Conservation (phyloP, 2,329 filamentous ascomycete genomes). For the Cryphonectria parasitica region DNA sequence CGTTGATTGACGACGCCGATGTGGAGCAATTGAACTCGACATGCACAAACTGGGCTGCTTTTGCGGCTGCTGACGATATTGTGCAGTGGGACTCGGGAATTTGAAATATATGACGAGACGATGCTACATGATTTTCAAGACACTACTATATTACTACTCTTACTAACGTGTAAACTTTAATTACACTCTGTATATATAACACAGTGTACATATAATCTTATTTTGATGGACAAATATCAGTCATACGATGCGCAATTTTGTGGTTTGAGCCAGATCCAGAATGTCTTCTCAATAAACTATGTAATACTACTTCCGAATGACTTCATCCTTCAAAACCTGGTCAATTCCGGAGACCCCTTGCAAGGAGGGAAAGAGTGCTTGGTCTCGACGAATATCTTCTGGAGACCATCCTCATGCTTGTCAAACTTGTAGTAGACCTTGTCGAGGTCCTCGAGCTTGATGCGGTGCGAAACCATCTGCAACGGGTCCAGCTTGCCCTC, state of each 20-base stretch:
- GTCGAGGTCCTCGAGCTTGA: conserved; percentile 73
- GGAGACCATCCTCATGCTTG: conserved; percentile 68
- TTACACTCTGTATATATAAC: neutral
- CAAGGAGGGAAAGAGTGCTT: conserved; percentile 56
- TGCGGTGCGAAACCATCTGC: conserved; percentile 81
- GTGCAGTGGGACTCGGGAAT: conserved; percentile 16
- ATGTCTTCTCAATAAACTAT: too few relatives aligned
- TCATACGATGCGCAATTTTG: neutral
- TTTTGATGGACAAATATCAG: neutral
- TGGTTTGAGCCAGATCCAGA: neutral
- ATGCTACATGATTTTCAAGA: neutral
- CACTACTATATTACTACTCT: neutral
- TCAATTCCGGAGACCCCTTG: conserved; percentile 49
- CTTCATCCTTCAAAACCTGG: conserved; percentile 38
- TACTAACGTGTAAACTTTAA: neutral
- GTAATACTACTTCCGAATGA: neutral
- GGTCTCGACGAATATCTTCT: conserved; percentile 76
- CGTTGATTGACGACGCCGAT: conserved; percentile 5
- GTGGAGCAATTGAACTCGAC: conserved; percentile 10
- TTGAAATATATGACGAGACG: neutral
- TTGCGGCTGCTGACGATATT: conserved; percentile 8
- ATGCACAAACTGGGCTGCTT: conserved; percentile 17
- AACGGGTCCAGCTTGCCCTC: conserved; percentile 71
- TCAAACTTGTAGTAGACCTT: conserved; percentile 68
- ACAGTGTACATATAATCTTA: neutral